Percentiles rank a stretch among this genome's conserved stretches.
These are phyloP conservation scores for Leishmania tropica DNA, from an alignment of 208 protist genomes.

Conservation along the genomic window DNA sequence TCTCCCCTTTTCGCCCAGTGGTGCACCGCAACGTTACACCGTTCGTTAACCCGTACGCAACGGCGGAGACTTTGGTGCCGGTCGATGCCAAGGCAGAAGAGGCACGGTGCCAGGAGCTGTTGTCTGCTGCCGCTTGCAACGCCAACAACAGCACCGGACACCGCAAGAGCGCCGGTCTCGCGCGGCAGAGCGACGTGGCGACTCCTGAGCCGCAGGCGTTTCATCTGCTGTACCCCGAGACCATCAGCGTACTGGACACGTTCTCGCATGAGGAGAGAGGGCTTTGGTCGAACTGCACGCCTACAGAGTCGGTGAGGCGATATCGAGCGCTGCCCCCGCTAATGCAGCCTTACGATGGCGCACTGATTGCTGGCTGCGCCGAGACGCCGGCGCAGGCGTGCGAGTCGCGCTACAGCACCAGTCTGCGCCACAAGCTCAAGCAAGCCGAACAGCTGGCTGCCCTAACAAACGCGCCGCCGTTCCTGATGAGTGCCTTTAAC, in stretches of 20 bases:
- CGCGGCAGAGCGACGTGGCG: slow-evolving; percentile 13
- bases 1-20: slow-evolving; percentile 88
- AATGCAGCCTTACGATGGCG: slow-evolving; percentile 80
- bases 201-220: slow-evolving; percentile 35
- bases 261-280: slow-evolving; percentile 44
- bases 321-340: slow-evolving; percentile 73
- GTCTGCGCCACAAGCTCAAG: slow-evolving; percentile 71
- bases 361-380: slow-evolving; percentile 57
- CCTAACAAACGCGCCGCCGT: slow-evolving; percentile 70
- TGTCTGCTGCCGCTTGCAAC: background rate
- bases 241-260: slow-evolving; percentile 61
- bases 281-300: slow-evolving; percentile 37
- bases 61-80: slow-evolving; percentile 24
- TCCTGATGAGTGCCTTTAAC: slow-evolving; percentile 92
- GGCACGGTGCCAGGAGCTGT: slow-evolving; percentile 22
- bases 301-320: slow-evolving; percentile 40
- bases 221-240: slow-evolving; percentile 76
- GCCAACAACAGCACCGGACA: background rate
- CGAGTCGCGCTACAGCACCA: slow-evolving; percentile 82
- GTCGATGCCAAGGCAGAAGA: slow-evolving; percentile 48
- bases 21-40: slow-evolving; percentile 87
- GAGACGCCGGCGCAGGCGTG: slow-evolving; percentile 72
- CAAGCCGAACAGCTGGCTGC: slow-evolving; percentile 68
- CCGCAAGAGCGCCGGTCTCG: background rate
- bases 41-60: slow-evolving; percentile 79